Evolutionary conservation across 2,329 filamentous ascomycete species (phyloP).

Genomic region (Tolypocladium album): DNA sequence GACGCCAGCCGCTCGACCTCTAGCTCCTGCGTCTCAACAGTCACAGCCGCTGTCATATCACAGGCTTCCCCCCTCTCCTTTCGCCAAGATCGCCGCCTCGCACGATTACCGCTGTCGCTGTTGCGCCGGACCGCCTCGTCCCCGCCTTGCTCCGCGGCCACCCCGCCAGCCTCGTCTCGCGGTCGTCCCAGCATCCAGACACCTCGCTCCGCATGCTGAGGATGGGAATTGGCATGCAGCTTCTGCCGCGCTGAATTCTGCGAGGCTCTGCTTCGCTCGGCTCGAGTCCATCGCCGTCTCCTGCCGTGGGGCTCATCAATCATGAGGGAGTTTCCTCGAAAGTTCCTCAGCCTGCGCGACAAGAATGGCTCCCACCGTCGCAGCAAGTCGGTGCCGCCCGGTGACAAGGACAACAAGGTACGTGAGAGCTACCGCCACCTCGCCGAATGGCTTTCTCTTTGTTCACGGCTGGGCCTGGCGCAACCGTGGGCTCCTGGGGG

Average conservation of each 20-base stretch:
- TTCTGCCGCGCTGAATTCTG: slow-evolving; percentile 20
- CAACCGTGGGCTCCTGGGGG: not conserved
- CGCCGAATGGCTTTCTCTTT: not conserved
- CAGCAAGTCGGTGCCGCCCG: slow-evolving; percentile 43
- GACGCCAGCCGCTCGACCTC: not conserved
- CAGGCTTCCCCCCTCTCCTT: not conserved
- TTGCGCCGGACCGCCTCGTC: not conserved
- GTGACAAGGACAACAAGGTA: slow-evolving; percentile 35
- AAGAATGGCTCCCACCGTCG: slow-evolving; percentile 45
- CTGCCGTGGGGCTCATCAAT: slow-evolving; percentile 8
- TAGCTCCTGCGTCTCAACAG: not conserved
- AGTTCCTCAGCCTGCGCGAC: slow-evolving; percentile 62
- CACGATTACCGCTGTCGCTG: not conserved
- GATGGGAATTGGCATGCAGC: slow-evolving; percentile 17
- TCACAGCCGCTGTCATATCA: not conserved
- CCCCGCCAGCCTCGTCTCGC: not conserved
- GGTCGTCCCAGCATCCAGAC: not conserved
- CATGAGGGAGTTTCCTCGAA: slow-evolving; percentile 48
- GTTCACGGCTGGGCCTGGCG: not conserved
- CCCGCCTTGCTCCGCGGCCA: not conserved
- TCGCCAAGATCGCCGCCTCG: not conserved
- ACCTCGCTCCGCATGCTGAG: slow-evolving; percentile 9
- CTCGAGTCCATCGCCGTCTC: not conserved
- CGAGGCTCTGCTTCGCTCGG: slow-evolving; percentile 13
- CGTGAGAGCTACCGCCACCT: not conserved